These are phyloP conservation scores for Candida palmyrensis DNA, from an alignment of 805 yeast genomes.

Conservation along the genomic window DNA sequence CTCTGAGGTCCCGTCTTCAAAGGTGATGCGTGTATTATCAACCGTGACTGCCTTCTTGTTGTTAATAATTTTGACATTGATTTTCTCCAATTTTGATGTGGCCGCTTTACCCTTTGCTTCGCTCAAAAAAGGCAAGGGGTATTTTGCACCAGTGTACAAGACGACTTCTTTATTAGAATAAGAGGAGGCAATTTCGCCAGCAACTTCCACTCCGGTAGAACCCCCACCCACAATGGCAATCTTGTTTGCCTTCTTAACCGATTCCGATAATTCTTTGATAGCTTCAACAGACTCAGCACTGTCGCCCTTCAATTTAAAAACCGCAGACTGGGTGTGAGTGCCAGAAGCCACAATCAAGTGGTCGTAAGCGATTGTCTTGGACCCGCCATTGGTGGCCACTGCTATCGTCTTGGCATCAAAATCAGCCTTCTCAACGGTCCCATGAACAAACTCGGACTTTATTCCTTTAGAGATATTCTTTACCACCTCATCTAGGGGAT, in stretches of 20 bases:
- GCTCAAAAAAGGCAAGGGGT: slow-evolving; percentile 13
- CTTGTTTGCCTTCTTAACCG: slow-evolving; percentile 16
- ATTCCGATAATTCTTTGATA: slow-evolving; percentile 10
- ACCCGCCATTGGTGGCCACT: slow-evolving; percentile 5
- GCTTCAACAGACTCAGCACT: slow-evolving; percentile 11
- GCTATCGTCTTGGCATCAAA: slow-evolving; percentile 16
- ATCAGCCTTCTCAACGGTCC: slow-evolving; percentile 19
- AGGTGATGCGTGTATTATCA: slow-evolving; percentile 7
- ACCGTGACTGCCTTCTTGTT: slow-evolving; percentile 8
- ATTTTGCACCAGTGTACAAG: slow-evolving; percentile 20
- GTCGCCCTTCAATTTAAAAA: slow-evolving; percentile 21
- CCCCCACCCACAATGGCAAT: slow-evolving; percentile 39
- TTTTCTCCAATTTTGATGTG: slow-evolving; percentile 9
- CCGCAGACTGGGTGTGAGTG: slow-evolving; percentile 13
- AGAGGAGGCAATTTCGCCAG: slow-evolving; percentile 29
- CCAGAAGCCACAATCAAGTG: slow-evolving; percentile 34
- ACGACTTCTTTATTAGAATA: slow-evolving; percentile 15
- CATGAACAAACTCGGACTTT: slow-evolving; percentile 17
- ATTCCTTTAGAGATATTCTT: slow-evolving; percentile 11
- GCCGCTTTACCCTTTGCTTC: slow-evolving; percentile 11
- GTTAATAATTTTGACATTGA: slow-evolving; percentile 21
- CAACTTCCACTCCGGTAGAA: slow-evolving; percentile 33
- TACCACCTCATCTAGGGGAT: slow-evolving; percentile 15
- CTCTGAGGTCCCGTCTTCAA: slow-evolving; percentile 13
- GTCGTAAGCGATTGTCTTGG: slow-evolving; percentile 17